Percentiles rank a stretch among this genome's conserved stretches.
phyloP scores from a whole-genome alignment of 768 basidiomycete genomes.

The Russula sp. region DNA sequence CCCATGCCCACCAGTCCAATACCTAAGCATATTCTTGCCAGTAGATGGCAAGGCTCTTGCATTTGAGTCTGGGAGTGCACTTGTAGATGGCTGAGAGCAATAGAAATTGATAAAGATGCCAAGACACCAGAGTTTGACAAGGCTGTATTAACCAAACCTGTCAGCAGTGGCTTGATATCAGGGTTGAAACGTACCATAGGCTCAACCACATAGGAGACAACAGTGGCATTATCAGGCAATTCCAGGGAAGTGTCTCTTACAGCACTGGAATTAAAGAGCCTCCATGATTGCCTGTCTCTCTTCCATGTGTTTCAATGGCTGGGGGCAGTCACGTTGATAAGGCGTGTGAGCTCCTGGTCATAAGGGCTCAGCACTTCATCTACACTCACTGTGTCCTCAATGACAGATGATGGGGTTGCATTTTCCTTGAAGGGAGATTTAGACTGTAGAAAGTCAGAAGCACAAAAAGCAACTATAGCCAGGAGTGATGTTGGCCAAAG shows the following conservation, averaged over 20 bases:
- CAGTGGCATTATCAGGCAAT: conserved; percentile 26
- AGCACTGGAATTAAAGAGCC: conserved; percentile 38
- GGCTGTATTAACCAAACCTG: background rate
- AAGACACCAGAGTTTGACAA: conserved; percentile 28
- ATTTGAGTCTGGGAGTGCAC: too few species aligned
- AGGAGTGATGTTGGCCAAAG: conserved; percentile 68
- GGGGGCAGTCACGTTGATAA: conserved; percentile 62
- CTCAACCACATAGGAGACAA: conserved; percentile 22
- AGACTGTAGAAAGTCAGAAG: conserved; percentile 12
- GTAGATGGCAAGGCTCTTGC: too few species aligned
- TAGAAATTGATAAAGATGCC: conserved; percentile 57
- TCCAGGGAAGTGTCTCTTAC: conserved; percentile 25
- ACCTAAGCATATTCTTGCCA: too few species aligned
- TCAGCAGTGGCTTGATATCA: background rate
- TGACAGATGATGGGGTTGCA: background rate
- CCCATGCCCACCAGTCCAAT: too few species aligned
- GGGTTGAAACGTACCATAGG: background rate
- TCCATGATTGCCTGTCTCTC: conserved; percentile 57
- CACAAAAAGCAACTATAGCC: conserved; percentile 48
- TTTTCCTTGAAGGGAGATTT: conserved; percentile 11
- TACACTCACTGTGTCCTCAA: conserved; percentile 13
- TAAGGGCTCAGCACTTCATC: conserved; percentile 29
- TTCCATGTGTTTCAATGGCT: conserved; percentile 67
- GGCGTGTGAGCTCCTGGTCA: conserved; percentile 47
- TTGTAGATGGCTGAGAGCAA: too few species aligned